Evolutionary conservation across 2,329 filamentous ascomycete genomes (phyloP).

Genomic region (Scedosporium apiospermum): DNA sequence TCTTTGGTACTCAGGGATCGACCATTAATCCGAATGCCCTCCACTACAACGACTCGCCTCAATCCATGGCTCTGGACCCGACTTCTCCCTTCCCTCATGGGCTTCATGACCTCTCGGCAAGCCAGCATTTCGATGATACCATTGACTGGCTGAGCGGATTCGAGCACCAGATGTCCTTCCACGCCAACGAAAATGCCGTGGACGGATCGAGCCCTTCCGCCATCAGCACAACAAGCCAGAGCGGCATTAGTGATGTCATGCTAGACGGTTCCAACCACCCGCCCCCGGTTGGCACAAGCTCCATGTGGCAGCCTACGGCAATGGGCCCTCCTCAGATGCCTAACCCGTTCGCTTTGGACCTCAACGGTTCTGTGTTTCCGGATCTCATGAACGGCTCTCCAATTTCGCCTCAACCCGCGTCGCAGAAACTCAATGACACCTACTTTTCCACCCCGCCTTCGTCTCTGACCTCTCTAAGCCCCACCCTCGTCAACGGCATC

Average conservation of each 20-base stretch:
- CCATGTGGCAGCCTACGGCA: conserved; percentile 62
- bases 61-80: conserved; percentile 53
- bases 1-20: conserved; percentile 55
- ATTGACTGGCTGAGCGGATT: conserved; percentile 80
- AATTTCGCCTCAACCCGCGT: conserved; percentile 66
- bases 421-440: conserved; percentile 61
- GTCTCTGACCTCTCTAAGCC: conserved; percentile 63
- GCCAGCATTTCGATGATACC: conserved; percentile 59
- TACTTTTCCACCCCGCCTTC: conserved; percentile 74
- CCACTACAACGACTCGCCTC: conserved; percentile 74
- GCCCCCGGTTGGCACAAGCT: conserved; percentile 39
- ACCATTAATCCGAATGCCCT: conserved; percentile 66
- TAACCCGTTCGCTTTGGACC: conserved; percentile 65
- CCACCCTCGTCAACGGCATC: conserved; percentile 58
- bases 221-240: conserved; percentile 90
- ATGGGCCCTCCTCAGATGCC: conserved; percentile 60
- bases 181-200: conserved; percentile 66
- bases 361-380: conserved; percentile 64
- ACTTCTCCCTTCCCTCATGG: conserved; percentile 49
- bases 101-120: conserved; percentile 48
- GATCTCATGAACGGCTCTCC: conserved; percentile 65
- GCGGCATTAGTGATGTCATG: conserved; percentile 84
- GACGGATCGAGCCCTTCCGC: conserved; percentile 93
- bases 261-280: conserved; percentile 68
- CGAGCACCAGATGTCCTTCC: conserved; percentile 66